Percentiles rank a stretch among this genome's conserved stretches.
phyloP scores from a whole-genome alignment of 2,329 filamentous ascomycete species.

The Claviceps purpurea region DNA sequence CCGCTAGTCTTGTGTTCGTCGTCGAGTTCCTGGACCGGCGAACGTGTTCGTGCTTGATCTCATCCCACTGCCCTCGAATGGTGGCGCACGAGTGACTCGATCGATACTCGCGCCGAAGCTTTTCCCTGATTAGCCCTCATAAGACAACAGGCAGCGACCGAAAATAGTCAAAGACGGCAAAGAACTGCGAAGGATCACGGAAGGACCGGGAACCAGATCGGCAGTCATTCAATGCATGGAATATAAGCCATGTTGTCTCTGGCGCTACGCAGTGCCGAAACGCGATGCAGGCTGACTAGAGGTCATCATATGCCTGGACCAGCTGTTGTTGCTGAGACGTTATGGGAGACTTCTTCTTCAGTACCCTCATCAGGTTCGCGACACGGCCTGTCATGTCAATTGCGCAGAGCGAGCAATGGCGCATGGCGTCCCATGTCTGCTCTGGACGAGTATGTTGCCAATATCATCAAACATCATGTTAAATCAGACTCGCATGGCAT shows the following conservation, averaged over 20 bases:
- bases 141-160: not conserved
- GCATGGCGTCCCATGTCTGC: slow-evolving; percentile 52
- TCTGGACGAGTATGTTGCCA: slow-evolving; percentile 44
- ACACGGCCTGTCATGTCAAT: slow-evolving; percentile 3
- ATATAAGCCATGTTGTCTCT: slow-evolving; percentile 29
- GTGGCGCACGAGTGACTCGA: not conserved
- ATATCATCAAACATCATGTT: not conserved
- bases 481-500: not conserved
- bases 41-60: not conserved
- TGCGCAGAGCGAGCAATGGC: slow-evolving; percentile 15
- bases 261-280: slow-evolving; percentile 32
- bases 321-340: not conserved
- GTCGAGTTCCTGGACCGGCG: not conserved
- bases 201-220: not conserved
- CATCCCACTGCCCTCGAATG: not conserved
- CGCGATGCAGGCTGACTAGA: slow-evolving; percentile 22
- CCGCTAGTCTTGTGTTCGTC: not conserved
- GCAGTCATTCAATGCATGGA: slow-evolving; percentile 19
- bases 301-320: slow-evolving; percentile 7
- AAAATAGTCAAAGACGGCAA: not conserved
- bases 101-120: not conserved
- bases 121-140: not conserved
- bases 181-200: not conserved
- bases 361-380: not conserved
- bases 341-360: not conserved